Base-by-base conservation (phyloP, 2,329 filamentous ascomycete species). In the Ascochyta pisi region DNA sequence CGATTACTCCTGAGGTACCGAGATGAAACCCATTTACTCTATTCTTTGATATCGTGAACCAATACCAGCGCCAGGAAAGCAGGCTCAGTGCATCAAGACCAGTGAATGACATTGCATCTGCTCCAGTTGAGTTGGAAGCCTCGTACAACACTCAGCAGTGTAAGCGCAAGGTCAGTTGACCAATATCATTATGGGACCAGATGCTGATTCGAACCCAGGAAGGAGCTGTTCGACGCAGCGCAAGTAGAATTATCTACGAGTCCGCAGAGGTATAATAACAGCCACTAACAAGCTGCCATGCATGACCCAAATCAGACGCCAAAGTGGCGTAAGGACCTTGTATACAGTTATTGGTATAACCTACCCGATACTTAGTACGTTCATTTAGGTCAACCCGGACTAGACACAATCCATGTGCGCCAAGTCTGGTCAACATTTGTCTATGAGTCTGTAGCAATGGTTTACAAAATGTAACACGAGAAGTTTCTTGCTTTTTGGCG, bases 1-100 rank as follows among this genome's bases (percentile, higher is more conserved):
- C 4, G 53, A 64, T n/a, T 50, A 63, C 31, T 55, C 59, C 6
- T 67, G 60, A 66, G 22, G 35, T 1, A 3, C 8, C 13, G 3
- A 5, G 12, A 6, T 34, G 19, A 8, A 8, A 16, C 16, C 8
- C 23, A 40, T 24, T 40, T 13, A 5, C 37, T 24, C 4, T 9
- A 23, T 39, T 24, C 12, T 13, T 39, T 19, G 19, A 13, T 23
- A 39, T 6, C 16, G 8, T 38, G 12, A 24, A 22, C 6, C 22
- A 12, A 39, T 16, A 9, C 22, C 22, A 23, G 10, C 19, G 22
- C 37, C n/a, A 19, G 12, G 35, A 38, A 39, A 39, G 12, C 33
- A 35, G 33, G 33, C 33, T 9, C 33, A 16, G 33, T 10, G 6
- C 15, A 35, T n/a, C 15, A 10, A 35, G 33, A 16, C 6, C 33